Conservation (phyloP, 768 basidiomycete species). For the Clavulina sp. region DNA sequence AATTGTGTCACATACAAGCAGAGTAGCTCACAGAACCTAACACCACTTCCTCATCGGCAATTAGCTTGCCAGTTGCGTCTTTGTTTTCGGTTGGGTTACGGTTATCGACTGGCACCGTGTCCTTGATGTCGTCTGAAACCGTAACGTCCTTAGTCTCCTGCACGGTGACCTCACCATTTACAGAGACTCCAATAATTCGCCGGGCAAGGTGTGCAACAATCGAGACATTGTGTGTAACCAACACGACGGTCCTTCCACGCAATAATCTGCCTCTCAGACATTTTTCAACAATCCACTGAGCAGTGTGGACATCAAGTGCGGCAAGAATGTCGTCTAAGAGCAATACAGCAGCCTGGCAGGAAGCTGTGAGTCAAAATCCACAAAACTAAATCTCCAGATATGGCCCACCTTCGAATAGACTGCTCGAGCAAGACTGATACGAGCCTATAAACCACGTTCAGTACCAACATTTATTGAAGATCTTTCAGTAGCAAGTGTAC, state of each 20-base stretch:
- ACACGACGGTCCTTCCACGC: slow-evolving; percentile 20
- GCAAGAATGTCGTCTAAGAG: slow-evolving; percentile 58
- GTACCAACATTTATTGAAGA: not conserved
- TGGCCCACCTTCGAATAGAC: slow-evolving; percentile 43
- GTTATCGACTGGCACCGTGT: no score
- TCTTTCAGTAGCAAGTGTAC: not conserved
- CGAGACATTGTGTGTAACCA: slow-evolving; percentile 17
- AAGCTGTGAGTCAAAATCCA: no score
- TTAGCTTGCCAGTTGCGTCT: slow-evolving; percentile 40
- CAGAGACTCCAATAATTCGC: slow-evolving; percentile 37
- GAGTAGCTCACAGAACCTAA: slow-evolving; percentile 40
- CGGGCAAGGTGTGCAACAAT: slow-evolving; percentile 22
- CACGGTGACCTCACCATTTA: slow-evolving; percentile 37
- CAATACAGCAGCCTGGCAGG: slow-evolving; percentile 40
- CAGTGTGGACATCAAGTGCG: slow-evolving; percentile 40
- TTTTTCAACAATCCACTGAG: slow-evolving; percentile 29
- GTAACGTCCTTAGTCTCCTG: slow-evolving; percentile 32
- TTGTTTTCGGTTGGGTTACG: no score
- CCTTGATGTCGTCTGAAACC: slow-evolving; percentile 29
- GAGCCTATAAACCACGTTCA: slow-evolving; percentile 17
- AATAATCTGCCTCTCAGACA: slow-evolving; percentile 20
- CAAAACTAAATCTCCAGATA: no score
- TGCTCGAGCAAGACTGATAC: slow-evolving; percentile 37
- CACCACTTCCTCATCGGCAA: slow-evolving; percentile 44
- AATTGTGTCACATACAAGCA: slow-evolving; percentile 18